phyloP scores from a whole-genome alignment of 805 yeast species.

The Ogataea nitratoaversa region DNA sequence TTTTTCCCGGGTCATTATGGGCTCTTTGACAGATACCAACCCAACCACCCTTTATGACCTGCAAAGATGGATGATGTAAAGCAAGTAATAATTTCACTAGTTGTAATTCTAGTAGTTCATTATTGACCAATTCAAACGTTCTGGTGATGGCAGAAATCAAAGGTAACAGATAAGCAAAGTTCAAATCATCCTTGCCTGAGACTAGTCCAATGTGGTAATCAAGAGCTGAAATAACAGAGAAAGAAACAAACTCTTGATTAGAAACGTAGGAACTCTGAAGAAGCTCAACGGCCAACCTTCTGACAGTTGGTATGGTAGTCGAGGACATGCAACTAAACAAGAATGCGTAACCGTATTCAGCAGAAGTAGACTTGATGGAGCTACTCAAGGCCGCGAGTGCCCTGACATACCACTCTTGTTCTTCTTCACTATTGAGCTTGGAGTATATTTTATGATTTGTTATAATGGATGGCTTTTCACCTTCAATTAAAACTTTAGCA shows the following conservation, averaged over 20 bases:
- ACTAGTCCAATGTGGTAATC: slow-evolving; percentile 25
- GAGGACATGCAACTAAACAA: slow-evolving; percentile 44
- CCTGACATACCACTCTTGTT: slow-evolving; percentile 49
- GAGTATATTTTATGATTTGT: slow-evolving; percentile 44
- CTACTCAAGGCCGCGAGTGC: slow-evolving; percentile 37
- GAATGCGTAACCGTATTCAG: slow-evolving; percentile 43
- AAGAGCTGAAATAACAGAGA: slow-evolving; percentile 41
- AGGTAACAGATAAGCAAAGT: slow-evolving; percentile 28
- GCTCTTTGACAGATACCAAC: slow-evolving; percentile 64
- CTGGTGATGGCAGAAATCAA: slow-evolving; percentile 37
- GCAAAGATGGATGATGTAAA: slow-evolving; percentile 39
- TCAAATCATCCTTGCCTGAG: slow-evolving; percentile 16
- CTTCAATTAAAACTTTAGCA: slow-evolving; percentile 32
- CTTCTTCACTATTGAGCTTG: slow-evolving; percentile 42
- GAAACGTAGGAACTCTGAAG: slow-evolving; percentile 30
- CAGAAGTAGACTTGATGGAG: slow-evolving; percentile 12
- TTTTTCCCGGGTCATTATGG: slow-evolving; percentile 56
- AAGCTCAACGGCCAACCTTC: slow-evolving; percentile 32
- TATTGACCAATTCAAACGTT: slow-evolving; percentile 18
- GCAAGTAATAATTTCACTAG: slow-evolving; percentile 39
- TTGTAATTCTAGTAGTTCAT: slow-evolving; percentile 25
- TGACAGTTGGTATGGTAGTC: slow-evolving; percentile 30
- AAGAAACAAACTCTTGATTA: slow-evolving; percentile 39
- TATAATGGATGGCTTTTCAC: slow-evolving; percentile 46
- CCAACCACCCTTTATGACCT: slow-evolving; percentile 57